Conservation (phyloP, 805 yeast species). For the Tetrapisispora fleetii region DNA sequence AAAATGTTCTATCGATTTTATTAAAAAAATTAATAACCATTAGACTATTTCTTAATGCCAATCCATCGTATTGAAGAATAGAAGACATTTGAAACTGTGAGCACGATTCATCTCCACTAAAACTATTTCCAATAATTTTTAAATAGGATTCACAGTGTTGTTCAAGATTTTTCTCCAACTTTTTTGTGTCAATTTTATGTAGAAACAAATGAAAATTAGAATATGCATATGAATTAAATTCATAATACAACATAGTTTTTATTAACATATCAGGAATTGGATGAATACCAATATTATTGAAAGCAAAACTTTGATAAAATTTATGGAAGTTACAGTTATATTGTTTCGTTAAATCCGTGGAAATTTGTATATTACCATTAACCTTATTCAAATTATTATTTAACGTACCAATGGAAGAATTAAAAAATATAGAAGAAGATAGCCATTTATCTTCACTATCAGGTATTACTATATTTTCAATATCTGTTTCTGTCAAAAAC, state of each 20-base stretch:
- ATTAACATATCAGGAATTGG: constrained; percentile 24
- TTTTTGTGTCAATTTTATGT: constrained; percentile 22
- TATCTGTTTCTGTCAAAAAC: constrained; percentile 40
- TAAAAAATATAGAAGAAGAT: constrained; percentile 11
- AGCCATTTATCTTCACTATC: constrained; percentile 41
- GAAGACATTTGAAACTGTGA: not conserved
- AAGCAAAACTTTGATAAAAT: constrained; percentile 25
- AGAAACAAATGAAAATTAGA: constrained; percentile 22
- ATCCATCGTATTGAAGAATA: constrained; percentile 15
- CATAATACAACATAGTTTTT: constrained; percentile 23
- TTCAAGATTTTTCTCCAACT: constrained; percentile 18
- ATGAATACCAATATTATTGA: constrained; percentile 19
- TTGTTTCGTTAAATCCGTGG: constrained; percentile 7
- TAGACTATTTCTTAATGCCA: constrained; percentile 21
- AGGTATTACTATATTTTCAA: constrained; percentile 46
- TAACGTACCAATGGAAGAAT: not conserved
- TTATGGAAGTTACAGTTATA: constrained; percentile 15
- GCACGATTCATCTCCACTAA: not conserved
- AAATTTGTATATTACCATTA: not conserved
- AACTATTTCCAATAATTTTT: not conserved
- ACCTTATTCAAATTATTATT: not conserved
- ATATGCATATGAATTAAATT: constrained; percentile 14
- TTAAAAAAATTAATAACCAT: constrained; percentile 24
- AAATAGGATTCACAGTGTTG: not conserved
- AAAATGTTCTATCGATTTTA: constrained; percentile 15